Conservation (phyloP, 495 filamentous ascomycete genomes). For the Trichocladium uniseriatum region DNA sequence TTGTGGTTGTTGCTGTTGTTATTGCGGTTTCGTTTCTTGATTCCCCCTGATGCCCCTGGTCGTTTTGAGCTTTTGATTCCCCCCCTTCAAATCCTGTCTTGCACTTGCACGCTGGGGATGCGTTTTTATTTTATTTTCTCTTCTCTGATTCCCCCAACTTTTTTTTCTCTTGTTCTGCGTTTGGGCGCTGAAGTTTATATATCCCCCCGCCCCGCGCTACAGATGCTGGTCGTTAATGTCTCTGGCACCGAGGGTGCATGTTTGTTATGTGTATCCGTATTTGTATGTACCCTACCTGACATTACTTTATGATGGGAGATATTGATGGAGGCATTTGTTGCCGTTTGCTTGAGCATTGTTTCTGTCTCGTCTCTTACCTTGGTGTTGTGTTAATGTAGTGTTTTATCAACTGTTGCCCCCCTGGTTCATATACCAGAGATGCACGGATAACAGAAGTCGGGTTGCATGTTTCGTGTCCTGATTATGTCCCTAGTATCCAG, state of each 20-base stretch:
- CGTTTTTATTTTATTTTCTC: conserved; percentile 1
- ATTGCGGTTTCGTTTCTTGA: conserved; percentile 9
- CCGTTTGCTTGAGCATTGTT: not conserved
- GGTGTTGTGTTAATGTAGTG: too few species aligned
- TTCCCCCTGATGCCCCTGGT: not conserved
- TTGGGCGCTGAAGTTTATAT: conserved; percentile 1
- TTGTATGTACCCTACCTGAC: not conserved
- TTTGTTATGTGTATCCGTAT: conserved; percentile 5
- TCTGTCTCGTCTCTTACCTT: too few species aligned
- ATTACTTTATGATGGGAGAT: not conserved
- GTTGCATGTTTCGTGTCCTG: too few species aligned
- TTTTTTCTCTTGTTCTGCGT: conserved; percentile 1
- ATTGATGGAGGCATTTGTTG: not conserved
- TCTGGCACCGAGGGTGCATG: not conserved
- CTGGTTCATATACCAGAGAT: too few species aligned
- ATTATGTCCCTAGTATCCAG: too few species aligned
- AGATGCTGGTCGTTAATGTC: conserved; percentile 7
- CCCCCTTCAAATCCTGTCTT: not conserved
- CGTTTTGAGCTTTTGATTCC: not conserved
- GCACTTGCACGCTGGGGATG: not conserved
- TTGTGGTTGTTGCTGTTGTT: conserved; percentile 12
- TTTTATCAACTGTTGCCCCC: too few species aligned
- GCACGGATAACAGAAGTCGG: too few species aligned
- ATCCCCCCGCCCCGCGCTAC: conserved; percentile 1
- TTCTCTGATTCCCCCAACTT: not conserved